Base-by-base conservation (phyloP, 768 basidiomycete genomes). In the Lentinula raphanica region DNA sequence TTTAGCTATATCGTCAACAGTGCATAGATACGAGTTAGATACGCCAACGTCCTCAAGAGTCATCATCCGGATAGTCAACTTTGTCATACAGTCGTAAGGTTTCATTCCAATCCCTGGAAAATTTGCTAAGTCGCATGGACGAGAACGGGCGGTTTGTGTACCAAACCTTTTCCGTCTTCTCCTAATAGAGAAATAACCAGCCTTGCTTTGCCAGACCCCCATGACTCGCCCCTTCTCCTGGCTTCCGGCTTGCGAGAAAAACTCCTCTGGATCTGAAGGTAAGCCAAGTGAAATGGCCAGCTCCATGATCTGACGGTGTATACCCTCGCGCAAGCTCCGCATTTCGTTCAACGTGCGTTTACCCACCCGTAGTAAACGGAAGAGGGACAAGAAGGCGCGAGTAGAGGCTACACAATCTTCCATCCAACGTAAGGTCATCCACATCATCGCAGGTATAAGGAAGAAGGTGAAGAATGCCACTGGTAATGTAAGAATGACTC, bases 381-480 rank as follows among this genome's bases (percentile, higher is more conserved):
- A 62, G 13, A 94, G 79, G 1, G 86, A 75, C 0, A 76, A 72
- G 60, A 87, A 81, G 3, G 93, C 93, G 42, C 93, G 84, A 66
- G 88, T 85, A 3, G 91, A 83, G 0, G 91, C 82, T 3, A 92
- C 77, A 1, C 87, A 85, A 63, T 94, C 93, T 67, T 95, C 93
- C 39, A 90, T 75, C 91, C 92, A 94, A 51, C 93, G 84, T 59
- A 95, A 75, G 17, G 88, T 81, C 76, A 94, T 85, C 92, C 93
- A 95, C 93, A 94, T 93, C 62, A 87, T 65, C 4, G 79, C 75
- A 2, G 92, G 92, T 5, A 92, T 79, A 28, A 84, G 65, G 53
- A 86, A 66, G 27, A 78, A 65, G 3, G 87, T 87, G 56, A 90
- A 65, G 9, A 70, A 66, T 7, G 83, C 78, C 61, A 88, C 69